Evolutionary conservation across 2,329 filamentous ascomycete genomes (phyloP).

Genomic region (Sporothrix schenckii): DNA sequence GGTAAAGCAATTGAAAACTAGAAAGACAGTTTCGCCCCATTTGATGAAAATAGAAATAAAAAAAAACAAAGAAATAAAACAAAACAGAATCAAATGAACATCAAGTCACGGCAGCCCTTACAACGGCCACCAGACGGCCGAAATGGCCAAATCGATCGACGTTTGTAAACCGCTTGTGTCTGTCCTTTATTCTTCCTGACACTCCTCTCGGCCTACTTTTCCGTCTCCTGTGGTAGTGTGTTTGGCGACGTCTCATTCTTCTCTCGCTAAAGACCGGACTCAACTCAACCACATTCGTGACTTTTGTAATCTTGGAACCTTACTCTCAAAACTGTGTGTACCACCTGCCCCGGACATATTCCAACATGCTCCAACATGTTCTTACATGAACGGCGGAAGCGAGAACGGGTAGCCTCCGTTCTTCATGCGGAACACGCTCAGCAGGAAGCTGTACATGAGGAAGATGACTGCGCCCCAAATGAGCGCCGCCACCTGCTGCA

Average conservation of each 20-base stretch:
- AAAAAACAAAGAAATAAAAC: no score
- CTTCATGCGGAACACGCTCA: slow-evolving; percentile 93
- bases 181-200: neutral
- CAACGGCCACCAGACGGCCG: neutral
- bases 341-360: neutral
- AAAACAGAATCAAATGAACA: no score
- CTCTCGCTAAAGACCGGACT: neutral
- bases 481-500: slow-evolving; percentile 80
- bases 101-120: neutral
- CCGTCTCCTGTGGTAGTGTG: neutral
- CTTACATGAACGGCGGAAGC: slow-evolving; percentile 79
- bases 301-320: no score
- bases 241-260: neutral
- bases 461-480: slow-evolving; percentile 78
- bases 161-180: neutral
- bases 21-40: slow-evolving; percentile 8
- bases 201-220: neutral
- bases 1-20: neutral
- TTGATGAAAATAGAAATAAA: neutral
- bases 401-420: slow-evolving; percentile 94
- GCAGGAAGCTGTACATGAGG: slow-evolving; percentile 86
- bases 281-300: no score
- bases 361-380: no score
- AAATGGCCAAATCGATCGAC: neutral
- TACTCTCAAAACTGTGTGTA: no score